These are phyloP conservation scores for Alectoria sarmentosa DNA, from an alignment of 495 filamentous ascomycete species.

Conservation along the genomic window DNA sequence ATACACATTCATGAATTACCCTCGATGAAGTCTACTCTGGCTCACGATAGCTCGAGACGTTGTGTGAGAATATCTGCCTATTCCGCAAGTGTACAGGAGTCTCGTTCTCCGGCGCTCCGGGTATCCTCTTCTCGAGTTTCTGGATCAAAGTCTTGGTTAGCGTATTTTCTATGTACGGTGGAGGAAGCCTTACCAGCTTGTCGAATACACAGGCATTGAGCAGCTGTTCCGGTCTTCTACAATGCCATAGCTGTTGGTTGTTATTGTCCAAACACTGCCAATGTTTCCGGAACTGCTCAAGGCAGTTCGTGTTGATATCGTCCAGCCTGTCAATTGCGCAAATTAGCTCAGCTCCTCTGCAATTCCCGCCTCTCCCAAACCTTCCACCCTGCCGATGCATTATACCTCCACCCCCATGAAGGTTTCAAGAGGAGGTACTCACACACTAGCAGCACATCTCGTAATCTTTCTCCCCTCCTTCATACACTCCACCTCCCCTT, in stretches of 20 bases:
- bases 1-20: background rate
- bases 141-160: conserved; percentile 30
- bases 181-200: conserved; percentile 64
- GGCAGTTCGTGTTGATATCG: conserved; percentile 92
- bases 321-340: conserved; percentile 54
- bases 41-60: conserved; percentile 13
- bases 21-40: background rate
- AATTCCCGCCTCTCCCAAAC: background rate
- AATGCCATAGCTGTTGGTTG: conserved; percentile 95
- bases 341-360: conserved; percentile 16
- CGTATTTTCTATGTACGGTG: conserved; percentile 2
- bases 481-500: conserved; percentile 89
- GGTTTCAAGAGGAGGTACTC: conserved; percentile 38
- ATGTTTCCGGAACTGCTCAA: conserved; percentile 82
- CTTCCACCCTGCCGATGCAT: background rate
- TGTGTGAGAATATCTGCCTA: conserved; percentile 57
- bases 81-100: conserved; percentile 77
- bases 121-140: conserved; percentile 88
- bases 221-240: conserved; percentile 66
- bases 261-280: conserved; percentile 95
- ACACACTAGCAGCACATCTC: conserved; percentile 93
- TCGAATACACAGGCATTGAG: conserved; percentile 92
- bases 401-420: background rate
- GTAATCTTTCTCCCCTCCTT: conserved; percentile 95
- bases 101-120: conserved; percentile 68